Conservation (phyloP, 768 basidiomycete species). For the Crucibulum laeve region DNA sequence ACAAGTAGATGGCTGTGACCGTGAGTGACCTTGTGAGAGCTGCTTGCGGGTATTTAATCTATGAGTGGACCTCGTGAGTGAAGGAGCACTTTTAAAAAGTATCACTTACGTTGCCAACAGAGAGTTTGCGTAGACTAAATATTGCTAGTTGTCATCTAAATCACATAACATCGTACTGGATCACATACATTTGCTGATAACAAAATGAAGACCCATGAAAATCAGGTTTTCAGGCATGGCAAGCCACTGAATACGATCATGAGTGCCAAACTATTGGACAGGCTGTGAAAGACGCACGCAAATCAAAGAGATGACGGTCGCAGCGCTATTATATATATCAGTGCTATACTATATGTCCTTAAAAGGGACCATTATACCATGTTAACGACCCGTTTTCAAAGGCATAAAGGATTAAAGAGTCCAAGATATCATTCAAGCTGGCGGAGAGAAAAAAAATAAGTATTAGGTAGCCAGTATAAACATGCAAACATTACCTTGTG, state of each 20-base stretch:
- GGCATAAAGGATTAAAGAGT: conserved; percentile 42
- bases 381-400: conserved; percentile 51
- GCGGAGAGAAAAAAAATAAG: background rate
- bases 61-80: background rate
- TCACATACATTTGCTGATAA: conserved; percentile 1
- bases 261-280: background rate
- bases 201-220: conserved; percentile 1
- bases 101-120: background rate
- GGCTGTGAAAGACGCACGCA: background rate
- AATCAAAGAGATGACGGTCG: background rate
- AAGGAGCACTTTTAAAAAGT: background rate
- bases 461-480: background rate
- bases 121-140: background rate
- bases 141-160: background rate
- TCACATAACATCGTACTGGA: background rate
- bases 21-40: background rate
- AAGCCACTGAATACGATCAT: background rate
- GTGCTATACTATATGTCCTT: background rate
- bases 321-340: background rate
- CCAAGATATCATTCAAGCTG: conserved; percentile 43
- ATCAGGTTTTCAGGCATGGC: background rate
- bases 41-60: background rate
- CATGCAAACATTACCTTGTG: conserved; percentile 25
- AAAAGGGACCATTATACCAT: conserved; percentile 22
- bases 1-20: background rate